A percentile compares a stretch with the other conserved stretches of the same genome.
Conservation (phyloP, 768 basidiomycete species). For the Crepidotus variabilis region DNA sequence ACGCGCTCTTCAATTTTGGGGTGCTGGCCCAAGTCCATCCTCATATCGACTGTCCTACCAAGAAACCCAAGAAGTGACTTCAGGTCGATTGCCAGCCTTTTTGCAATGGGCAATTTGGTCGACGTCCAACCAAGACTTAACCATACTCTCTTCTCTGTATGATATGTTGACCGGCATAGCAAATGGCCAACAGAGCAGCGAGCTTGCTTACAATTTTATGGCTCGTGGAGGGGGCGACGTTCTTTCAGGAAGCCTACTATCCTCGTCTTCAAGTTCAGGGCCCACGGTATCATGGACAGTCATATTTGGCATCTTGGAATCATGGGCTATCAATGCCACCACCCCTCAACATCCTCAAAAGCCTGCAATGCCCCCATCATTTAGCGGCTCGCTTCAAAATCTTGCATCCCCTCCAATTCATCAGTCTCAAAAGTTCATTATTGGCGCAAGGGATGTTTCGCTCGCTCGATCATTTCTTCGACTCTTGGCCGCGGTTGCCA, state of each 20-base stretch:
- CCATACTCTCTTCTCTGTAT: constrained; percentile 76
- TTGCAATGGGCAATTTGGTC: constrained; percentile 91
- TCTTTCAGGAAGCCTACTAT: constrained; percentile 53
- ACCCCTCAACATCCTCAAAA: constrained; percentile 42
- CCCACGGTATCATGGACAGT: constrained; percentile 74
- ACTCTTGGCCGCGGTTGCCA: constrained; percentile 72
- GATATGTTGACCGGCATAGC: constrained; percentile 87
- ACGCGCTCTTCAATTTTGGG: constrained; percentile 84
- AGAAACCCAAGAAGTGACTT: constrained; percentile 56
- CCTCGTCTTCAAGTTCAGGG: constrained; percentile 45
- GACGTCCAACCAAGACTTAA: constrained; percentile 66
- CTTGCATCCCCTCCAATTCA: constrained; percentile 34
- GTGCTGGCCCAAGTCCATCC: constrained; percentile 46
- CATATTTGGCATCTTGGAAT: constrained; percentile 72
- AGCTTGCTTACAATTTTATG: constrained; percentile 87
- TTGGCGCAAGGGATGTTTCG: constrained; percentile 68
- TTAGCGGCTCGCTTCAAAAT: constrained; percentile 29
- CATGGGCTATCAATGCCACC: constrained; percentile 60
- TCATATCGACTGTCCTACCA: constrained; percentile 44
- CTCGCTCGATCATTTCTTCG: constrained; percentile 80
- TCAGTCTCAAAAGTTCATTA: constrained; percentile 43
- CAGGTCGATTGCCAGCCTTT: constrained; percentile 48
- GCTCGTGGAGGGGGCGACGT: constrained; percentile 72
- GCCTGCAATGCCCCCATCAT: constrained; percentile 29
- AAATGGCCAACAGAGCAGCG: constrained; percentile 81